Percentiles rank a stretch among this genome's conserved stretches.
Evolutionary conservation across 306 rosid genomes (phyloP).

Genomic region (Comarum palustre): DNA sequence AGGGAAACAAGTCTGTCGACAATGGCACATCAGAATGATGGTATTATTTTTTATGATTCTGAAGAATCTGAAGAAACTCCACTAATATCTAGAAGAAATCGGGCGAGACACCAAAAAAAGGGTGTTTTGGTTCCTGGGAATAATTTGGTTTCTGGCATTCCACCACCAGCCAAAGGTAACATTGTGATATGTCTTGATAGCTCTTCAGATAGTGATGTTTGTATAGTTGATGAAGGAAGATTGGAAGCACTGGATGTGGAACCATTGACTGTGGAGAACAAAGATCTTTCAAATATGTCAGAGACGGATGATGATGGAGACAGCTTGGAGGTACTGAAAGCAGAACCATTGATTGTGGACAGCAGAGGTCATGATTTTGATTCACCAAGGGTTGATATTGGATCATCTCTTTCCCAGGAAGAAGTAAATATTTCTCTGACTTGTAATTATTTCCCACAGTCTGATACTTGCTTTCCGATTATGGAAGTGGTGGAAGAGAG

Average conservation of each 20-base stretch:
- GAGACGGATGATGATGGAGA: conserved; percentile 4
- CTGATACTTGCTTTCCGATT: conserved; percentile 3
- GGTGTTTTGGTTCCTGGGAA: not conserved
- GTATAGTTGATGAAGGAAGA: not conserved
- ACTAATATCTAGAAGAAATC: not conserved
- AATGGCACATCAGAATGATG: conserved; percentile 7
- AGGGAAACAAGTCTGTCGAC: not conserved
- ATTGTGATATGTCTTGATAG: not conserved
- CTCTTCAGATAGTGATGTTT: conserved; percentile 11
- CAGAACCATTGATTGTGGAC: conserved; percentile 5
- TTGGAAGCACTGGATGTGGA: conserved; percentile 6
- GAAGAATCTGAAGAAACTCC: conserved; percentile 9
- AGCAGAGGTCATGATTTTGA: not conserved
- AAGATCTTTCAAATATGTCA: not conserved
- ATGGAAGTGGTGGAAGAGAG: not conserved
- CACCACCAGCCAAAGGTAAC: not conserved
- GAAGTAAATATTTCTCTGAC: conserved; percentile 15
- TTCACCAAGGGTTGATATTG: not conserved
- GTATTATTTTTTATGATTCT: not conserved
- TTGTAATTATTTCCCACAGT: conserved; percentile 5
- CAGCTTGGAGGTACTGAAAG: not conserved
- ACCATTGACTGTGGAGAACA: not conserved
- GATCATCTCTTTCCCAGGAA: conserved; percentile 12
- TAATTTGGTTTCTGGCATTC: not conserved
- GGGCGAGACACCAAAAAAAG: not conserved